Conservation (phyloP, 2,329 filamentous ascomycete genomes). For the Myriosclerotinia curreyana region DNA sequence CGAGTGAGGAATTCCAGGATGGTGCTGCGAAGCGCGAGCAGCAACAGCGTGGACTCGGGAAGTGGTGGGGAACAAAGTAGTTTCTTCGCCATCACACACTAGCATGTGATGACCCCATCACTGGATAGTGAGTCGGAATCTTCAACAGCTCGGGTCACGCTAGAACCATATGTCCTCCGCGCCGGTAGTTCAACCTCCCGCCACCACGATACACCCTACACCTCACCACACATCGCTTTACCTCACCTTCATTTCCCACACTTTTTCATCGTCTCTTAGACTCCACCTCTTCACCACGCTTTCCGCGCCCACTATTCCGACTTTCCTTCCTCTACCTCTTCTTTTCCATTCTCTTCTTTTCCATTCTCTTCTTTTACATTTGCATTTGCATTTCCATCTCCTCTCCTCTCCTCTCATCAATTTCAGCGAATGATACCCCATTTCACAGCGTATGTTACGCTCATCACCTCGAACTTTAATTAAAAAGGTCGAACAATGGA, state of each 20-base stretch:
- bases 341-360: constrained; percentile 5
- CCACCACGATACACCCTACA: not conserved
- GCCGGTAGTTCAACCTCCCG: constrained; percentile 30
- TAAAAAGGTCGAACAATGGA: too few relatives aligned
- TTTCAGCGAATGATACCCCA: constrained; percentile 50
- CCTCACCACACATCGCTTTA: not conserved
- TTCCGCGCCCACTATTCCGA: not conserved
- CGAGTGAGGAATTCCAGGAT: constrained; percentile 50
- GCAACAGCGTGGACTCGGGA: constrained; percentile 56
- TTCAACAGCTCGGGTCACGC: constrained; percentile 31
- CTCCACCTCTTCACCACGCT: not conserved
- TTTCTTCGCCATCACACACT: constrained; percentile 9
- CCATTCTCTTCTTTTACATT: too few relatives aligned
- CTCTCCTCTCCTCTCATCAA: constrained; percentile 21
- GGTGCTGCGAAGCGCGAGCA: constrained; percentile 58
- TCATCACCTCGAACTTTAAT: constrained; percentile 20
- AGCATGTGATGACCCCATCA: not conserved
- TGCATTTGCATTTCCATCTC: constrained; percentile 22
- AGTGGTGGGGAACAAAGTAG: constrained; percentile 38
- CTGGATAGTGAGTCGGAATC: constrained; percentile 16
- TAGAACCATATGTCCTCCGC: not conserved
- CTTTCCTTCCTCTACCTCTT: not conserved
- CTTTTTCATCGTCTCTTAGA: not conserved
- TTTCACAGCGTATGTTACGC: constrained; percentile 50
- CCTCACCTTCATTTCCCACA: not conserved